Evolutionary conservation across 2,329 filamentous ascomycete genomes (phyloP).

Genomic region (Aspergillus sp.): DNA sequence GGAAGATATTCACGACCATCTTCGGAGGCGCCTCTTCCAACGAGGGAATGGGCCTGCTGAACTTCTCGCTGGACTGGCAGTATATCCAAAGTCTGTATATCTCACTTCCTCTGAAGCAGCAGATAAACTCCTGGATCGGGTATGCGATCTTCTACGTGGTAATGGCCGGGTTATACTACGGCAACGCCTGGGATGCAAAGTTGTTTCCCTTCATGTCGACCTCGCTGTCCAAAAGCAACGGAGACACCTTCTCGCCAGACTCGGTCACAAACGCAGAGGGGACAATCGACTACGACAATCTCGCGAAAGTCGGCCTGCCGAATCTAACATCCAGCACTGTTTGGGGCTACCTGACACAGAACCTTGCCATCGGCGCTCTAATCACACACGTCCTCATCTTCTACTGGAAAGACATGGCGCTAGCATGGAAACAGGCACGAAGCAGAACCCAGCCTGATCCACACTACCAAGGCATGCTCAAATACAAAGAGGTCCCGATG

Average conservation of each 20-base stretch:
- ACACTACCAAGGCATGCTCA: slow-evolving; percentile 26
- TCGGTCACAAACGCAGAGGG: slow-evolving; percentile 23
- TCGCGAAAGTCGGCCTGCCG: slow-evolving; percentile 27
- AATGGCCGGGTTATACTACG: slow-evolving; percentile 25
- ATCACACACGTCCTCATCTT: slow-evolving; percentile 28
- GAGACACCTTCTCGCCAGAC: slow-evolving; percentile 21
- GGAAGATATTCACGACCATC: slow-evolving; percentile 16
- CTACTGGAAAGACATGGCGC: slow-evolving; percentile 24
- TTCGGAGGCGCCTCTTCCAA: slow-evolving; percentile 27
- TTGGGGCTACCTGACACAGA: slow-evolving; percentile 19
- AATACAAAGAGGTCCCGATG: slow-evolving; percentile 33
- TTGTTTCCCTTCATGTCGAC: slow-evolving; percentile 29
- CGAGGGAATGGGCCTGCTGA: slow-evolving; percentile 26
- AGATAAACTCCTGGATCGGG: slow-evolving; percentile 49
- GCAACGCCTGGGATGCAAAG: slow-evolving; percentile 24
- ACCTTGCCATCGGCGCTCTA: slow-evolving; percentile 24
- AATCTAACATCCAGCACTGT: slow-evolving; percentile 28
- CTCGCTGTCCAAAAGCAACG: slow-evolving; percentile 32
- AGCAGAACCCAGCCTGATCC: slow-evolving; percentile 19
- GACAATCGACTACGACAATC: slow-evolving; percentile 28
- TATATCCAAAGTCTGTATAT: slow-evolving; percentile 53
- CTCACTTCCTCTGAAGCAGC: slow-evolving; percentile 53
- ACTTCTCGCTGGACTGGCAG: slow-evolving; percentile 28
- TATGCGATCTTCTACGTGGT: slow-evolving; percentile 48
- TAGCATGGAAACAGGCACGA: slow-evolving; percentile 23